Conservation (phyloP, 1,284 basidiomycete species). For the Fomitopsis palustris region DNA sequence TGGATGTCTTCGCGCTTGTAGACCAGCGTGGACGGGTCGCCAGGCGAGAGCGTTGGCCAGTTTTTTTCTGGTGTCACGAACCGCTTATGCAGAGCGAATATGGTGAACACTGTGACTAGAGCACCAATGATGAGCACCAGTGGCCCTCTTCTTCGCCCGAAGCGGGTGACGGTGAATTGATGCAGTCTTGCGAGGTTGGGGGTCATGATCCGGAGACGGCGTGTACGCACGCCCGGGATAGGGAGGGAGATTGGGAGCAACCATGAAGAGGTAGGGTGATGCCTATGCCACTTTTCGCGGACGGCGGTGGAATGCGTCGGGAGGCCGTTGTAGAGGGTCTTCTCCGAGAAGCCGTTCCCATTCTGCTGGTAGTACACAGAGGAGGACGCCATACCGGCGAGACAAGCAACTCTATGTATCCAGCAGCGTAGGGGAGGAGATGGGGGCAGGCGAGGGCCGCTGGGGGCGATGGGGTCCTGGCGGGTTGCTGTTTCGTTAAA, state of each 20-base stretch:
- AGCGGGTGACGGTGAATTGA: conserved; percentile 52
- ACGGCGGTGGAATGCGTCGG: conserved; percentile 60
- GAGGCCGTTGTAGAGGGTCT: conserved; percentile 44
- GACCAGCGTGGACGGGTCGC: conserved; percentile 74
- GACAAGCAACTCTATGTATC: conserved; percentile 4
- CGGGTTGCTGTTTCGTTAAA: background rate
- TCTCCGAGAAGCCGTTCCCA: conserved; percentile 44
- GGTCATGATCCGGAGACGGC: conserved; percentile 49
- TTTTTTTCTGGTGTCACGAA: conserved; percentile 54
- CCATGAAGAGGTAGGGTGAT: conserved; percentile 49
- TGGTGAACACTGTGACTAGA: conserved; percentile 44
- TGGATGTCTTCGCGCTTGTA: conserved; percentile 75
- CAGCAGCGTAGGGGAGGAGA: conserved; percentile 7
- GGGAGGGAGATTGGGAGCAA: conserved; percentile 55
- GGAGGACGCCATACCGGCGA: conserved; percentile 37
- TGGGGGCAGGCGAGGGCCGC: conserved; percentile 8
- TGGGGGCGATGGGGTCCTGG: conserved; percentile 10
- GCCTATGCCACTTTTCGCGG: conserved; percentile 63
- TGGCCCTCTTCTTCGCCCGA: conserved; percentile 54
- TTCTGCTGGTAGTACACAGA: conserved; percentile 46
- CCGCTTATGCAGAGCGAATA: conserved; percentile 57
- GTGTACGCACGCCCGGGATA: conserved; percentile 56
- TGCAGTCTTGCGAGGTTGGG: conserved; percentile 66
- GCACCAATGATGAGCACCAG: conserved; percentile 47
- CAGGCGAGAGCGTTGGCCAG: conserved; percentile 66